Evolutionary conservation across 495 filamentous ascomycete genomes (phyloP).

Genomic region (Tuber magnatum): DNA sequence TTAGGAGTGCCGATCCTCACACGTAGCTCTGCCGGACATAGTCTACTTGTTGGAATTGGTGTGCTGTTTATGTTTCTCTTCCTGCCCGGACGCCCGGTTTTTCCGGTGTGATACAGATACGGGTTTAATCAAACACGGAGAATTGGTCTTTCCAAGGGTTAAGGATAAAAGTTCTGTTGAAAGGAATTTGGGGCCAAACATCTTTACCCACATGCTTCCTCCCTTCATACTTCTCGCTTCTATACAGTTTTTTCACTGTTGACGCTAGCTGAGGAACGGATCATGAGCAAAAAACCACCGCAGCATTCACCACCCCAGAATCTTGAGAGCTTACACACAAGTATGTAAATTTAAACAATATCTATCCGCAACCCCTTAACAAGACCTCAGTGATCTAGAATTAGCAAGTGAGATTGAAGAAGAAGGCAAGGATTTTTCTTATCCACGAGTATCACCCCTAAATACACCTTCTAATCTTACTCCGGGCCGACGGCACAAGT

Average conservation of each 20-base stretch:
- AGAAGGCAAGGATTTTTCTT: background rate
- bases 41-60: background rate
- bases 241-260: too few relatives aligned
- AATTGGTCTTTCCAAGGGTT: too few relatives aligned
- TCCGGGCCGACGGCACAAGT: background rate
- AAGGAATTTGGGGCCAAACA: too few relatives aligned
- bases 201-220: too few relatives aligned
- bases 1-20: background rate
- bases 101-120: too few relatives aligned
- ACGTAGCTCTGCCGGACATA: background rate
- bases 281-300: background rate
- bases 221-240: too few relatives aligned
- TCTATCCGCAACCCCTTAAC: background rate
- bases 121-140: too few relatives aligned
- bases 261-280: background rate
- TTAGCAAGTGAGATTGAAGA: background rate
- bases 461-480: background rate
- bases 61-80: too few relatives aligned
- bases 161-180: too few relatives aligned
- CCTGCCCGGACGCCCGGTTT: too few relatives aligned
- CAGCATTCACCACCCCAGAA: background rate
- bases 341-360: background rate
- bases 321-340: background rate
- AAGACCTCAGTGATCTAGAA: background rate
- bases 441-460: background rate